A percentile compares a stretch with the other conserved stretches of the same genome.
Conservation (phyloP, 495 filamentous ascomycete genomes). For the Aspergillus ostianus region DNA sequence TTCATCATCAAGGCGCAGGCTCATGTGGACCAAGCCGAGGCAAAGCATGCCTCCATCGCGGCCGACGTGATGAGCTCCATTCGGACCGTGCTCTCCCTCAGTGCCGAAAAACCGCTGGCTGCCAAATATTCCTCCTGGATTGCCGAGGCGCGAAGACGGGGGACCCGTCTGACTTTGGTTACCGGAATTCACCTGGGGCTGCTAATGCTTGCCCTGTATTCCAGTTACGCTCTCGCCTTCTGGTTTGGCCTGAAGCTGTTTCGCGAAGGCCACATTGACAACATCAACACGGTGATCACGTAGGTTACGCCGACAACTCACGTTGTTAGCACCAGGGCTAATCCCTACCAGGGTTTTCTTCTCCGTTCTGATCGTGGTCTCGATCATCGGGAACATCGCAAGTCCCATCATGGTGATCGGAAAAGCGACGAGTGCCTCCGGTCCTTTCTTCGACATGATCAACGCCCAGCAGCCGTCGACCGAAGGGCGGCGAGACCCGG, state of each 20-base stretch:
- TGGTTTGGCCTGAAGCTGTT: conserved; percentile 49
- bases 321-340: not conserved
- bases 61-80: conserved; percentile 49
- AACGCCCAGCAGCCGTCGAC: conserved; percentile 39
- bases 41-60: conserved; percentile 42
- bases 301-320: conserved; percentile 25
- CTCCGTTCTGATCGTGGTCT: conserved; percentile 34
- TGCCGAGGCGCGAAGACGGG: conserved; percentile 54
- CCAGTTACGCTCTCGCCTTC: conserved; percentile 51
- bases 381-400: conserved; percentile 26
- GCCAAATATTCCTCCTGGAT: conserved; percentile 49
- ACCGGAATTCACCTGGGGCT: conserved; percentile 30
- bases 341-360: conserved; percentile 45
- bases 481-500: conserved; percentile 27
- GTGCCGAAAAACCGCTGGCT: conserved; percentile 39
- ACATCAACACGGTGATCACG: conserved; percentile 50
- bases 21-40: conserved; percentile 25
- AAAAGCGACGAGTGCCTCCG: conserved; percentile 45
- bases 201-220: conserved; percentile 42
- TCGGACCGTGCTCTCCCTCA: conserved; percentile 55
- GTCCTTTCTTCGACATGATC: conserved; percentile 45
- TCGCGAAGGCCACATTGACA: conserved; percentile 30
- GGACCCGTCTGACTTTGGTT: conserved; percentile 31
- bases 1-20: conserved; percentile 45
- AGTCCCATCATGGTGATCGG: conserved; percentile 48